phyloP scores from a whole-genome alignment of 2,329 filamentous ascomycete genomes.

The Xylaria sp. region DNA sequence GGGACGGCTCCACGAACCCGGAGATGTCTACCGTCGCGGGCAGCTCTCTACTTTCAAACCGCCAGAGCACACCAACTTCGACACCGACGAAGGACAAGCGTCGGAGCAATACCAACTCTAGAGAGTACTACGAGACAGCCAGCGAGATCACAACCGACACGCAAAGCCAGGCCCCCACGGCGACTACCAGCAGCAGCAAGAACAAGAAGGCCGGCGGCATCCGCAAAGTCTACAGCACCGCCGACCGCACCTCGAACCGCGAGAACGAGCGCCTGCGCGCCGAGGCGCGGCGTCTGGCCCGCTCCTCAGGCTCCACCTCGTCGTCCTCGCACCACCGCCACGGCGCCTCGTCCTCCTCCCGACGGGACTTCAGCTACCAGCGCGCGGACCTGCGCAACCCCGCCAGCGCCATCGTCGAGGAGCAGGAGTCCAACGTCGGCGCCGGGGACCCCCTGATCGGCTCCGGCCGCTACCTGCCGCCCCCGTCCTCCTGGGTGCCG shows the following conservation, averaged over 20 bases:
- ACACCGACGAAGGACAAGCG: conserved; percentile 35
- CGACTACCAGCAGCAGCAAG: background rate
- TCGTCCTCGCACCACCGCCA: conserved; percentile 24
- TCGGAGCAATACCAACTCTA: background rate
- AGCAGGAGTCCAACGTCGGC: conserved; percentile 38
- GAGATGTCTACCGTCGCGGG: conserved; percentile 73
- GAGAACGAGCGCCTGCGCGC: conserved; percentile 66
- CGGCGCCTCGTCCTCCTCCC: conserved; percentile 23
- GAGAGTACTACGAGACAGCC: conserved; percentile 3
- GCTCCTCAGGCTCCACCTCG: conserved; percentile 55
- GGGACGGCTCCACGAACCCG: conserved; percentile 78
- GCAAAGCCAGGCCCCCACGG: conserved; percentile 9
- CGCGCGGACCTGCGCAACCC: conserved; percentile 61
- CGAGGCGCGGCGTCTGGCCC: conserved; percentile 66
- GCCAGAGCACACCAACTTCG: conserved; percentile 65
- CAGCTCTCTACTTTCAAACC: conserved; percentile 69
- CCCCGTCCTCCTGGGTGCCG: conserved; percentile 51
- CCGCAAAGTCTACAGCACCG: conserved; percentile 70
- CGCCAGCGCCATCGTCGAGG: conserved; percentile 48
- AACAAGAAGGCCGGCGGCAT: conserved; percentile 58
- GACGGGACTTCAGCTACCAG: conserved; percentile 67
- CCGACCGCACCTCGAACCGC: conserved; percentile 63
- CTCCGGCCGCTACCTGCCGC: conserved; percentile 46
- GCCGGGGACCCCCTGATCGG: conserved; percentile 9
- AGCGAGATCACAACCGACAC: conserved; percentile 26